phyloP scores from a whole-genome alignment of 441 rosid genomes.

The Geranium incanum region DNA sequence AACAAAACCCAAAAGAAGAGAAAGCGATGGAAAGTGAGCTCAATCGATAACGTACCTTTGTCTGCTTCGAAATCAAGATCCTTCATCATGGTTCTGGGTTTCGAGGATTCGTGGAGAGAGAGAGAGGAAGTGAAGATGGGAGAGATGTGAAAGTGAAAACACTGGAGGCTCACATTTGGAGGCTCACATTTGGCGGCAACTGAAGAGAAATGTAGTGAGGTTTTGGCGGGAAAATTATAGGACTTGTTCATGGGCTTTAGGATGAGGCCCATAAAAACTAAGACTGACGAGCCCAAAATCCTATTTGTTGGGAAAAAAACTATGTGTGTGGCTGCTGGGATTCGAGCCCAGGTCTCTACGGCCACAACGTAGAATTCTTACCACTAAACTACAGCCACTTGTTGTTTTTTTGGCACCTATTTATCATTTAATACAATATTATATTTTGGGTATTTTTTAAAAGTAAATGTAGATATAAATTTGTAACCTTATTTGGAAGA shows the following conservation, averaged over 20 bases:
- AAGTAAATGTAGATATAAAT: no score
- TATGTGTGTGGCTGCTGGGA: constrained; percentile 51
- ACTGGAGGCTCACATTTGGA: not conserved
- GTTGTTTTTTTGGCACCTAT: no score
- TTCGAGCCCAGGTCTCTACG: constrained; percentile 64
- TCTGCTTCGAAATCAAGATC: constrained; percentile 51
- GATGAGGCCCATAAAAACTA: not conserved
- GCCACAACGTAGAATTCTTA: constrained; percentile 60
- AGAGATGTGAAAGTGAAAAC: constrained; percentile 2
- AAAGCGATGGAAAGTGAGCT: not conserved
- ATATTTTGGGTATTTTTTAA: no score
- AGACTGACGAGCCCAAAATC: not conserved
- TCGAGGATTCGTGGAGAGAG: not conserved
- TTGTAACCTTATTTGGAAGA: no score
- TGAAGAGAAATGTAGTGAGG: constrained; percentile 6
- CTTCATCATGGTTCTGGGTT: constrained; percentile 36
- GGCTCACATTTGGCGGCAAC: constrained; percentile 8
- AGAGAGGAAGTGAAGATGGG: not conserved
- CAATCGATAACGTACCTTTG: constrained; percentile 36
- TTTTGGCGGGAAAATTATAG: constrained; percentile 54
- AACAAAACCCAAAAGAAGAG: not conserved
- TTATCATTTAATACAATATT: no score
- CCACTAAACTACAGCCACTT: constrained; percentile 61
- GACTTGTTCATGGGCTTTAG: not conserved
- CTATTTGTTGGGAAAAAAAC: not conserved